These are phyloP conservation scores for Eutreptiella sp. DNA, from an alignment of 208 protist species.

Conservation along the genomic window DNA sequence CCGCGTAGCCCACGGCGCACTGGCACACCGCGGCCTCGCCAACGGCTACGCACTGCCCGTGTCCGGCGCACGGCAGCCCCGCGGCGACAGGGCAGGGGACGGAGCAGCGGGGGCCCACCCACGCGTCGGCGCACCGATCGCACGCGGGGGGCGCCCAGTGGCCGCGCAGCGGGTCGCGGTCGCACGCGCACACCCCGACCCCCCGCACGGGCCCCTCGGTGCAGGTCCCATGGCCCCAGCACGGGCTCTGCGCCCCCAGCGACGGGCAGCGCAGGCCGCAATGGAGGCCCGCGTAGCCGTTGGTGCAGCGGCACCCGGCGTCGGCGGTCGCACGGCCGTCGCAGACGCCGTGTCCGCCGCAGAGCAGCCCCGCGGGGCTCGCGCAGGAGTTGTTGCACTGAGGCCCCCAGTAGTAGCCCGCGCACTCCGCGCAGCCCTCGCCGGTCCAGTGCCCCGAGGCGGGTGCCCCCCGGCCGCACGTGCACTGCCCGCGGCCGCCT, in stretches of 20 bases:
- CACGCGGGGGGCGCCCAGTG: conserved; percentile 13
- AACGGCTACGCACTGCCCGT: conserved; percentile 4
- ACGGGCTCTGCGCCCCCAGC: conserved; percentile 2
- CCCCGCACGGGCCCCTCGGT: background rate
- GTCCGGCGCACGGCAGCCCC: conserved; percentile 2
- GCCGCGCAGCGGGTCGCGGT: background rate
- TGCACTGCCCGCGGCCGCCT: background rate
- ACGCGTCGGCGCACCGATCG: conserved; percentile 3
- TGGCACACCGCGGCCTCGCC: background rate
- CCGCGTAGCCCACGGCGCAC: background rate
- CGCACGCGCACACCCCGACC: conserved; percentile 3
- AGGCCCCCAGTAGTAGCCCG: background rate
- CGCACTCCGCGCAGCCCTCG: background rate
- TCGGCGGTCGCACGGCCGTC: conserved; percentile 9
- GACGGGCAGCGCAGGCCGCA: conserved; percentile 9
- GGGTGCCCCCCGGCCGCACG: background rate
- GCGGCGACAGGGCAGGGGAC: background rate
- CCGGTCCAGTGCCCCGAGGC: conserved; percentile 4
- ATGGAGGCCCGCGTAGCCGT: conserved; percentile 15
- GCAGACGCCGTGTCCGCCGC: conserved; percentile 14
- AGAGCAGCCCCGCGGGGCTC: background rate
- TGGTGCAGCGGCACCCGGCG: conserved; percentile 12
- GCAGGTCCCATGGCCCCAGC: background rate
- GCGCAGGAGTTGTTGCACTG: conserved; percentile 14
- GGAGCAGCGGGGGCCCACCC: conserved; percentile 11